These are phyloP conservation scores for Tolypocladium inflatum DNA, from an alignment of 2,329 filamentous ascomycete species.

Conservation along the genomic window DNA sequence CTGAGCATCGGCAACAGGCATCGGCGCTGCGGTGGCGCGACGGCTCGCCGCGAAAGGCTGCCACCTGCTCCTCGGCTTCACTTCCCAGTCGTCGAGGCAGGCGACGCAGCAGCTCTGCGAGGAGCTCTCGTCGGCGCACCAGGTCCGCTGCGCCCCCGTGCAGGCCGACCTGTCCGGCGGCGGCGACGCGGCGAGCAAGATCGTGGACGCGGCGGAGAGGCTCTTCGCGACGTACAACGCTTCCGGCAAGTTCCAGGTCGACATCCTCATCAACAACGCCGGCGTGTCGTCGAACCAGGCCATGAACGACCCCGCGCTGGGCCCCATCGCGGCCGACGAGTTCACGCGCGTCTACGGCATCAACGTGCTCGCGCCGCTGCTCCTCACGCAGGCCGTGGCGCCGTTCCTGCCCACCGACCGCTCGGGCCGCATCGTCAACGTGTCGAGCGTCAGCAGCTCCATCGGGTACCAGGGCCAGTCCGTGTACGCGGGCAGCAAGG, in stretches of 20 bases:
- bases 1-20: slow-evolving; percentile 16
- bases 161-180: slow-evolving; percentile 20
- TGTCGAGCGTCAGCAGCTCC: slow-evolving; percentile 45
- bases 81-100: slow-evolving; percentile 41
- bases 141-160: slow-evolving; percentile 16
- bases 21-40: slow-evolving; percentile 48
- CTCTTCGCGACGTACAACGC: slow-evolving; percentile 16
- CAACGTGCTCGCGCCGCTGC: slow-evolving; percentile 73
- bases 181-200: slow-evolving; percentile 13
- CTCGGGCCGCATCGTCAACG: slow-evolving; percentile 48
- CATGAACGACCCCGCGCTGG: slow-evolving; percentile 43
- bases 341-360: slow-evolving; percentile 67
- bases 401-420: slow-evolving; percentile 61
- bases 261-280: slow-evolving; percentile 84
- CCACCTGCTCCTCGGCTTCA: slow-evolving; percentile 51
- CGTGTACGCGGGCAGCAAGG: slow-evolving; percentile 49
- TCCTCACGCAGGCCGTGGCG: slow-evolving; percentile 64
- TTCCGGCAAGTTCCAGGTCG: slow-evolving; percentile 36
- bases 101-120: slow-evolving; percentile 36
- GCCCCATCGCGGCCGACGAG: slow-evolving; percentile 47
- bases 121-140: slow-evolving; percentile 35
- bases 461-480: slow-evolving; percentile 44
- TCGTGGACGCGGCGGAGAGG: slow-evolving; percentile 17
- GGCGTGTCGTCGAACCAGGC: slow-evolving; percentile 59
- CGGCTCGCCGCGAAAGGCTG: slow-evolving; percentile 52